Base-by-base conservation (phyloP, 129 eudicot genomes). In the Tagetes erecta region DNA sequence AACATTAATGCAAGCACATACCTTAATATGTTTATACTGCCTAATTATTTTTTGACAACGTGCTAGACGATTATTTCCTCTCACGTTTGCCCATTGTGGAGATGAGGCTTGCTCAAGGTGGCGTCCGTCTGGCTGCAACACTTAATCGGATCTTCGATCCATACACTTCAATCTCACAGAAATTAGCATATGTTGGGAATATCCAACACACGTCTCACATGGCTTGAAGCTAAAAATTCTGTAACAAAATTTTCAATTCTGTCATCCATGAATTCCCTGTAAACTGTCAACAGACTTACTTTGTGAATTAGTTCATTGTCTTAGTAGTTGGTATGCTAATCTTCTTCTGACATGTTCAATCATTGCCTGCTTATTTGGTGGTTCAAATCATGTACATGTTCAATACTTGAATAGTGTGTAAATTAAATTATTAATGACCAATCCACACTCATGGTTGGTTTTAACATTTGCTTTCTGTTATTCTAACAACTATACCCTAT, bases 41-140 rank as follows among this genome's bases (percentile, higher is more conserved):
- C 44, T 76, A 33, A 59, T 70, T 59, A 77, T 6, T 7, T 70
- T 70, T 69, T 51, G 44, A 46, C 76, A 42, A 31, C 45, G 11
- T 49, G 33, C 71, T 35, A 95, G 99, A 95, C 38, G 99, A 95
- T 10, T 95, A 95, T 87, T 95, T 95, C 81, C 89, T 88, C 78
- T 86, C 99, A 38, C 87, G 99, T 74, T 71, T 86, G 76, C 99
- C 99, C 3, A 63, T 95, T 68, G 97, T 91, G 45, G 97, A 91
- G 86, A 75, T 78, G 84, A 85, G 99, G 79, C 76, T 95, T 10
- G 99, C 97, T 6, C 96, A 95, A 80, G 86, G 89, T 40, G 99
- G 94, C 78, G 89, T 95, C 73, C 97, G 99, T 47, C 66, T 95
- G 81, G 97, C 97, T 40, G 92, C 96, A 59, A 84, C 87, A 30